Percentiles rank a stretch among this genome's conserved stretches.
Conservation (phyloP, 805 yeast genomes). For the Kuraishia piskuri region DNA sequence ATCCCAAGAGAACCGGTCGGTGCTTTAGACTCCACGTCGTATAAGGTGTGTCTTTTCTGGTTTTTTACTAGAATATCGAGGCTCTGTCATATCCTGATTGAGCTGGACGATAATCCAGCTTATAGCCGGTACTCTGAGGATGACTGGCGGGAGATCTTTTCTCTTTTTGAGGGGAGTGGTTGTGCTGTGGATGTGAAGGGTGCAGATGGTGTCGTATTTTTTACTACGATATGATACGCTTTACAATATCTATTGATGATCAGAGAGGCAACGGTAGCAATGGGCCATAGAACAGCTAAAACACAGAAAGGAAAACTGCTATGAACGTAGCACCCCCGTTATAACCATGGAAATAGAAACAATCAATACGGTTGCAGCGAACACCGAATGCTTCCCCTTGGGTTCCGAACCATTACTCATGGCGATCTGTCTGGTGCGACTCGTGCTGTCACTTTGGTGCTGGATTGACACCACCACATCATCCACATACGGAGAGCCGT, state of each 20-base stretch:
- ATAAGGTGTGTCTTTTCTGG: slow-evolving; percentile 4
- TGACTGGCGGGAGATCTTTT: slow-evolving; percentile 3
- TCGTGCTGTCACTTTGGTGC: background rate
- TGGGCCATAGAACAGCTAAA: background rate
- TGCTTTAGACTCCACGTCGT: slow-evolving; percentile 2
- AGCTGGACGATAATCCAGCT: background rate
- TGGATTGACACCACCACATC: background rate
- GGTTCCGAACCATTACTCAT: background rate
- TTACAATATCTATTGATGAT: background rate
- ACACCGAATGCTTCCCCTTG: background rate
- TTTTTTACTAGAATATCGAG: slow-evolving; percentile 4
- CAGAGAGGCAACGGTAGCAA: background rate
- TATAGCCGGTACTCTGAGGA: background rate
- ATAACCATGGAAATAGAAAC: background rate
- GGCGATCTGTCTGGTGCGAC: background rate
- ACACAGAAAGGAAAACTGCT: background rate
- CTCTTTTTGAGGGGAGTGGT: slow-evolving; percentile 2
- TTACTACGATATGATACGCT: background rate
- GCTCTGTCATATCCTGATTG: background rate
- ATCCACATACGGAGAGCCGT: slow-evolving; percentile 24
- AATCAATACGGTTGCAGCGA: background rate
- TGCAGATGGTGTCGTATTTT: background rate
- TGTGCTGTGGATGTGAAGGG: background rate
- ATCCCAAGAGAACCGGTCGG: slow-evolving; percentile 5
- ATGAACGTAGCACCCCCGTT: background rate